Percentiles rank a stretch among this genome's conserved stretches.
These are phyloP conservation scores for Prunus mira DNA, from an alignment of 306 rosid species.

Conservation along the genomic window DNA sequence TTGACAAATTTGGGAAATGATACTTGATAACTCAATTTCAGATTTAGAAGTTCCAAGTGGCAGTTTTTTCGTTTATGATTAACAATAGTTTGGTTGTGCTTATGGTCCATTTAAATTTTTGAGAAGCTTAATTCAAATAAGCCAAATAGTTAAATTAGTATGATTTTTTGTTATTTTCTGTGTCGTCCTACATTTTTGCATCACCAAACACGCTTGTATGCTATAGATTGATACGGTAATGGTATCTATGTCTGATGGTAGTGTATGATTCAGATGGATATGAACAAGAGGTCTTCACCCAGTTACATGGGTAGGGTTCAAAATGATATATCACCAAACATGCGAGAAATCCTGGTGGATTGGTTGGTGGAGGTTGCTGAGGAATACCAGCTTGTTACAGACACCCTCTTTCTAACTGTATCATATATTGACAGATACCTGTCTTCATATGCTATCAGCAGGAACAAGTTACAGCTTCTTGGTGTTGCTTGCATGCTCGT, in stretches of 20 bases:
- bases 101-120: not conserved
- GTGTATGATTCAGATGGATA: conserved; percentile 32
- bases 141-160: not conserved
- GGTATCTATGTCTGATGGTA: not conserved
- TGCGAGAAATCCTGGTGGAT: conserved; percentile 44
- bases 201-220: not conserved
- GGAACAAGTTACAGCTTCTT: conserved; percentile 40
- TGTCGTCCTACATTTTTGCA: not conserved
- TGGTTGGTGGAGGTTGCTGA: conserved; percentile 45
- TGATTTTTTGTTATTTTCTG: not conserved
- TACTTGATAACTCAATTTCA: not conserved
- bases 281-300: conserved; percentile 21
- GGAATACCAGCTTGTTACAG: conserved; percentile 40
- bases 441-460: conserved; percentile 25
- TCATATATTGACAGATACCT: conserved; percentile 41
- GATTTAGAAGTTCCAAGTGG: not conserved
- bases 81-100: not conserved
- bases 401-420: conserved; percentile 40
- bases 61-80: not conserved
- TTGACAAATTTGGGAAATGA: not conserved
- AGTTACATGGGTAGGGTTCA: conserved; percentile 25
- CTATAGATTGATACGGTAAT: not conserved
- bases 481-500: conserved; percentile 45
- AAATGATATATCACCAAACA: not conserved
- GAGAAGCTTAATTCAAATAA: conserved; percentile 6